A percentile compares a stretch with the other conserved stretches of the same genome.
Evolutionary conservation across 768 basidiomycete species (phyloP).

Genomic region (Gelatoporia subvermispora): DNA sequence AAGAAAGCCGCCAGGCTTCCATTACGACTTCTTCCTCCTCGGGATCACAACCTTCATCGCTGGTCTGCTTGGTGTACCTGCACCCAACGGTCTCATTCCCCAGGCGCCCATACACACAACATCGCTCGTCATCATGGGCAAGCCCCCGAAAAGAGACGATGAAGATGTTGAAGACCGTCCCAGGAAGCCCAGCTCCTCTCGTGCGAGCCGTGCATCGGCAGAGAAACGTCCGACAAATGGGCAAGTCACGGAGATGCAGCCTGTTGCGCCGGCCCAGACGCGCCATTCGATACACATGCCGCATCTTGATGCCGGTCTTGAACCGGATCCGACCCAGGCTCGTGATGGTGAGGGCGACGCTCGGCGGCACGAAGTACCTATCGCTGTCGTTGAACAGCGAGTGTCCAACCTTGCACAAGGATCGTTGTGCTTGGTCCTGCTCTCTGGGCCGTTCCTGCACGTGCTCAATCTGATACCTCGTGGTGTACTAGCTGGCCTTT

Average conservation of each 20-base stretch:
- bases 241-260: background rate
- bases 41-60: slow-evolving; percentile 88
- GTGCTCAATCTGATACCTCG: slow-evolving; percentile 76
- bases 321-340: slow-evolving; percentile 21
- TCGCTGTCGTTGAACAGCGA: slow-evolving; percentile 88
- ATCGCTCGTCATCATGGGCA: slow-evolving; percentile 69
- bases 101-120: slow-evolving; percentile 93
- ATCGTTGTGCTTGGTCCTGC: slow-evolving; percentile 67
- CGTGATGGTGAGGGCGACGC: slow-evolving; percentile 19
- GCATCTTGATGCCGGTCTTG: slow-evolving; percentile 14
- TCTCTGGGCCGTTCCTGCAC: slow-evolving; percentile 79
- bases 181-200: background rate
- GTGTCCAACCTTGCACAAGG: slow-evolving; percentile 89
- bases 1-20: slow-evolving; percentile 84
- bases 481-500: slow-evolving; percentile 79
- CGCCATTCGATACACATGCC: background rate
- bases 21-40: slow-evolving; percentile 87
- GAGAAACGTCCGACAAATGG: background rate
- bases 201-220: background rate
- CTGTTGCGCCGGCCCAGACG: background rate
- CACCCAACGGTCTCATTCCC: slow-evolving; percentile 81
- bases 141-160: slow-evolving; percentile 30
- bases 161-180: slow-evolving; percentile 33
- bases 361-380: slow-evolving; percentile 44
- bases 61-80: slow-evolving; percentile 80